Evolutionary conservation across 1,284 basidiomycete genomes (phyloP).

Genomic region (Ceratobasidium sp.): DNA sequence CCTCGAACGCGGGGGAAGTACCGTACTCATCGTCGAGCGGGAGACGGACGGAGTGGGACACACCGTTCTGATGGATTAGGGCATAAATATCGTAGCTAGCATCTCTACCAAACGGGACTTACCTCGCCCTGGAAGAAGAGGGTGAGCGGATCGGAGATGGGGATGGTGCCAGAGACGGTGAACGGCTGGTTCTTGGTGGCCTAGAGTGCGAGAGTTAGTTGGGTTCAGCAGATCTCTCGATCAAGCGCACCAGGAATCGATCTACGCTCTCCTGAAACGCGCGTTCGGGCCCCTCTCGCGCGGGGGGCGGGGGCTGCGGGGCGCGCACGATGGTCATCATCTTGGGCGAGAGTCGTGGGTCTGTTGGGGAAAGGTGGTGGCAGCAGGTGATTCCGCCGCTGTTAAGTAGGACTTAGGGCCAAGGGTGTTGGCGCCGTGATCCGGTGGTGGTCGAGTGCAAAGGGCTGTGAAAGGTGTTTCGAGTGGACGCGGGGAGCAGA

Average conservation of each 20-base stretch:
- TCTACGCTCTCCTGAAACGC: constrained; percentile 67
- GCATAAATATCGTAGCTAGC: constrained; percentile 8
- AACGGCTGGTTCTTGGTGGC: constrained; percentile 70
- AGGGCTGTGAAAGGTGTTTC: constrained; percentile 8
- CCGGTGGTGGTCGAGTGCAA: constrained; percentile 9
- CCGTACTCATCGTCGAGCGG: constrained; percentile 79
- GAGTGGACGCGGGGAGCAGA: not conserved
- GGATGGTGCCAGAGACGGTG: constrained; percentile 73
- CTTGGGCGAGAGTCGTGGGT: constrained; percentile 25
- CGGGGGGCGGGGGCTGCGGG: constrained; percentile 22
- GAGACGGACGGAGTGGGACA: constrained; percentile 81
- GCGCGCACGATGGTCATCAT: constrained; percentile 42
- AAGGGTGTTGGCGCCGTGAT: constrained; percentile 24
- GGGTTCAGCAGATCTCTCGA: not conserved
- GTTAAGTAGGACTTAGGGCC: constrained; percentile 31
- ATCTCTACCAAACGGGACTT: constrained; percentile 48
- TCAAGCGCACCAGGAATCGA: constrained; percentile 58
- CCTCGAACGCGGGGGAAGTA: constrained; percentile 80
- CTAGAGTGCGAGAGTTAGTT: constrained; percentile 12
- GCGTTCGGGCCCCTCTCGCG: constrained; percentile 61
- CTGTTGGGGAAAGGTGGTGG: constrained; percentile 2
- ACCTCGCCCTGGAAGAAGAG: constrained; percentile 84
- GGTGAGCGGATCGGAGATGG: constrained; percentile 69
- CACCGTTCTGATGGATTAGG: constrained; percentile 65
- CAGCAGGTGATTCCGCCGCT: too few relatives aligned